Percentiles rank a stretch among this genome's conserved stretches.
These are phyloP conservation scores for Candida sanyaensis DNA, from an alignment of 1,139 yeast genomes.

Conservation along the genomic window DNA sequence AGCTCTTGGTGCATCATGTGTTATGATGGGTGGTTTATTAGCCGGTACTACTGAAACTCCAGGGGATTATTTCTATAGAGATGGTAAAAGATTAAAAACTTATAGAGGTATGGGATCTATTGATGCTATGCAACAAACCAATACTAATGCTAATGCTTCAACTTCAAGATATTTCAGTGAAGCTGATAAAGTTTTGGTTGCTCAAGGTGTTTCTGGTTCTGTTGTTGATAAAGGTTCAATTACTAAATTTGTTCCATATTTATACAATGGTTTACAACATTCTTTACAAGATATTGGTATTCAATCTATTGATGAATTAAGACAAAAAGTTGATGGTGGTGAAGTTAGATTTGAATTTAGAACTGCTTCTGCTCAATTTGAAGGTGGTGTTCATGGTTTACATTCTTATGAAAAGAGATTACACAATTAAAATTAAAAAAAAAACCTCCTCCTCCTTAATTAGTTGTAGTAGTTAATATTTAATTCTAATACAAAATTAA, in stretches of 20 bases:
- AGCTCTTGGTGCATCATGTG: conserved; percentile 95
- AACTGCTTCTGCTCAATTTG: conserved; percentile 98
- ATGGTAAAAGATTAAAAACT: conserved; percentile 94
- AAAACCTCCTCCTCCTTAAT: not conserved
- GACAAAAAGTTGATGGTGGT: conserved; percentile 64
- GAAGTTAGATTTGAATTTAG: conserved; percentile 92
- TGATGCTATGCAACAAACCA: conserved; percentile 97
- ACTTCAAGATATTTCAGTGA: conserved; percentile 98
- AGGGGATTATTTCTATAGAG: conserved; percentile 96
- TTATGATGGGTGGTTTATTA: conserved; percentile 99
- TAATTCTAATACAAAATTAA: too few species aligned
- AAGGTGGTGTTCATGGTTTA: conserved; percentile 97
- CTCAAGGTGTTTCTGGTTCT: conserved; percentile 98
- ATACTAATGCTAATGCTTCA: conserved; percentile 89
- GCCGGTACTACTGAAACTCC: conserved; percentile 99
- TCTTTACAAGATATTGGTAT: conserved; percentile 98
- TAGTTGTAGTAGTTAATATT: too few species aligned
- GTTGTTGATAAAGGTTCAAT: conserved; percentile 97
- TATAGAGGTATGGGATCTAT: conserved; percentile 99
- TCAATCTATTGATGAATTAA: conserved; percentile 62
- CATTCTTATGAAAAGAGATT: conserved; percentile 97
- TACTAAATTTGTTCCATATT: conserved; percentile 89
- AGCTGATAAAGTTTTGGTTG: conserved; percentile 91
- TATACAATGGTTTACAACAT: conserved; percentile 95
- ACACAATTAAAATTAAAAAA: conserved; percentile 52